A percentile compares a stretch with the other conserved stretches of the same genome.
These are phyloP conservation scores for Phytopythium cucurbitacearum DNA, from an alignment of 352 stramenopile species.

Conservation along the genomic window DNA sequence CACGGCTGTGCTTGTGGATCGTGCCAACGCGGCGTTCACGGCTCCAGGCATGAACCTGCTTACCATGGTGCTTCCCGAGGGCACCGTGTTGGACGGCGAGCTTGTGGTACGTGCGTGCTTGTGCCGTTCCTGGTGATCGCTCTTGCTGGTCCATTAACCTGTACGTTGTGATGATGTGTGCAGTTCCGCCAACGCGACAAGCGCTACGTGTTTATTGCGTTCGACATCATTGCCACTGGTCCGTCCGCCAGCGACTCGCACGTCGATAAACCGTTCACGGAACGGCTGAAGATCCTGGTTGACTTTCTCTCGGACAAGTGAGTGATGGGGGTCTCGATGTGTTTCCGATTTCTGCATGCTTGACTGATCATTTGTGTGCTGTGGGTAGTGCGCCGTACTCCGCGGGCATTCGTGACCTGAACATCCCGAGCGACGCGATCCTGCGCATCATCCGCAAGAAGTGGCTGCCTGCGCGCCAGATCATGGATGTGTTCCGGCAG, in stretches of 20 bases:
- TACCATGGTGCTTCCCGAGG: slow-evolving; percentile 72
- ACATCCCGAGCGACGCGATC: slow-evolving; percentile 64
- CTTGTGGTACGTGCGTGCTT: slow-evolving; percentile 55
- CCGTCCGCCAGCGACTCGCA: slow-evolving; percentile 63
- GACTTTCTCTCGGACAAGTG: slow-evolving; percentile 85
- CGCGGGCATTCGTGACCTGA: slow-evolving; percentile 53
- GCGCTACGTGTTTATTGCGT: slow-evolving; percentile 87
- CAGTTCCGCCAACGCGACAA: slow-evolving; percentile 81
- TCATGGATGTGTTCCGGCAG: slow-evolving; percentile 79
- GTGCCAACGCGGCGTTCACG: slow-evolving; percentile 75
- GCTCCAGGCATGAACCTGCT: slow-evolving; percentile 77
- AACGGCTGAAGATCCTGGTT: slow-evolving; percentile 76
- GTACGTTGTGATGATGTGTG: slow-evolving; percentile 7
- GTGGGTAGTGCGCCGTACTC: slow-evolving; percentile 59
- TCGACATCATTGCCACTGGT: slow-evolving; percentile 87
- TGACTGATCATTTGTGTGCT: not conserved
- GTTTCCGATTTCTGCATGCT: not conserved
- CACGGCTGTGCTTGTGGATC: slow-evolving; percentile 66
- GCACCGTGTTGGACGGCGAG: slow-evolving; percentile 88
- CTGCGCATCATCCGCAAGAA: slow-evolving; percentile 80
- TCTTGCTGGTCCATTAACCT: not conserved
- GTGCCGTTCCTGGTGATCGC: slow-evolving; percentile 1
- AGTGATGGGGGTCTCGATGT: slow-evolving; percentile 9
- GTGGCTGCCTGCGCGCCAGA: slow-evolving; percentile 77
- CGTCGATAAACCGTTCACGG: slow-evolving; percentile 76